phyloP scores from a whole-genome alignment of 1,139 yeast genomes.

The Saccharomyces pastorianus region DNA sequence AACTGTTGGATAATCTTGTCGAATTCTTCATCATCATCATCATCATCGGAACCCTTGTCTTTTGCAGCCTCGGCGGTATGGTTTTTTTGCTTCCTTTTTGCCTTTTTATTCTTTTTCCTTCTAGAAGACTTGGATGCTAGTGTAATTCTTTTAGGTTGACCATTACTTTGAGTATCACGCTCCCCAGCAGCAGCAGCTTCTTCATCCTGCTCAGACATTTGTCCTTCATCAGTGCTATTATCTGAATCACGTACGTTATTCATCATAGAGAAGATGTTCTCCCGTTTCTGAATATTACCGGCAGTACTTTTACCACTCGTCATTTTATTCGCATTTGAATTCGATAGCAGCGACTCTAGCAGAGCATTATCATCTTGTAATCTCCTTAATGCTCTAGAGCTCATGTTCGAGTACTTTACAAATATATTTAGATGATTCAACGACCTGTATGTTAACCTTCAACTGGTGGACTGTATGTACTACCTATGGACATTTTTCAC shows the following conservation, averaged over 20 bases:
- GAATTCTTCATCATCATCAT: slow-evolving; percentile 27
- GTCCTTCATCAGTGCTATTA: slow-evolving; percentile 30
- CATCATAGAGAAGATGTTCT: slow-evolving; percentile 50
- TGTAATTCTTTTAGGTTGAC: slow-evolving; percentile 7
- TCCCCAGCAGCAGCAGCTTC: slow-evolving; percentile 1
- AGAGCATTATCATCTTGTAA: slow-evolving; percentile 38
- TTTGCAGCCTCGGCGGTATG: slow-evolving; percentile 6
- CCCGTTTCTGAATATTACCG: slow-evolving; percentile 12
- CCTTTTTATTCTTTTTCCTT: slow-evolving; percentile 21
- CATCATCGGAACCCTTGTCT: slow-evolving; percentile 20
- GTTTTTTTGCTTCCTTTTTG: slow-evolving; percentile 15
- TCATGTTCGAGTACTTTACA: slow-evolving; percentile 37
- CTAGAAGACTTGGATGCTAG: slow-evolving; percentile 9
- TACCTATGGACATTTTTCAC: neutral
- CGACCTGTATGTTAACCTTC: neutral
- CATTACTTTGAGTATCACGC: slow-evolving; percentile 8
- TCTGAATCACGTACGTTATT: slow-evolving; percentile 35
- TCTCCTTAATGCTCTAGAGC: slow-evolving; percentile 58
- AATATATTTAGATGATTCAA: neutral
- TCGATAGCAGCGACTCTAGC: slow-evolving; percentile 21
- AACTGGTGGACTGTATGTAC: neutral
- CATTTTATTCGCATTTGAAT: neutral
- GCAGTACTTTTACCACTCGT: neutral
- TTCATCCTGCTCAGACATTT: slow-evolving; percentile 9
- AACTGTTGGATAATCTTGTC: slow-evolving; percentile 26